Conservation (phyloP, 306 rosid genomes). For the Abrus precatorius region DNA sequence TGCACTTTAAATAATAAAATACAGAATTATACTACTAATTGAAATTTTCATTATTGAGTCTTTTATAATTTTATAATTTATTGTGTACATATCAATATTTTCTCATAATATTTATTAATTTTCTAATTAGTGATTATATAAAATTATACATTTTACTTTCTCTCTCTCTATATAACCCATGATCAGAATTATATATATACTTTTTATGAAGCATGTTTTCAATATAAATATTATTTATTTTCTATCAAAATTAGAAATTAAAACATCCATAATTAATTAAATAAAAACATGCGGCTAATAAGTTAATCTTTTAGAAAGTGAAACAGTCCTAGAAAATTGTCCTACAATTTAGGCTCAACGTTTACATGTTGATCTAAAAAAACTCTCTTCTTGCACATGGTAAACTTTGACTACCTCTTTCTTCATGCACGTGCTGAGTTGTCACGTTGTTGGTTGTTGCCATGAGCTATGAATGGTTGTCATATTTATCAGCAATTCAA, state of each 20-base stretch:
- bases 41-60: not conserved
- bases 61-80: not conserved
- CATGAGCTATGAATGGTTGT: not conserved
- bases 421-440: constrained; percentile 7
- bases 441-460: not conserved
- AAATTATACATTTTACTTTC: too few species aligned
- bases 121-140: too few species aligned
- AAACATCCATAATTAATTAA: not conserved
- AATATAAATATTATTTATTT: not conserved
- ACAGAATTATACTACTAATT: not conserved
- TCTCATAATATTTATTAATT: too few species aligned
- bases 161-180: too few species aligned
- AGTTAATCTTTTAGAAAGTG: not conserved
- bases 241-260: constrained; percentile 1
- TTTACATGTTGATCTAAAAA: not conserved
- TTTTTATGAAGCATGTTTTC: not conserved
- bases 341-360: constrained; percentile 6
- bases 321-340: not conserved
- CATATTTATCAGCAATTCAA: not conserved
- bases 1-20: not conserved
- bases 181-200: too few species aligned
- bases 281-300: not conserved
- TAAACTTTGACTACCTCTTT: constrained; percentile 21
- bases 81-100: not conserved
- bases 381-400: not conserved